Evolutionary conservation across 306 rosid genomes (phyloP).

Genomic region (Vicia faba): DNA sequence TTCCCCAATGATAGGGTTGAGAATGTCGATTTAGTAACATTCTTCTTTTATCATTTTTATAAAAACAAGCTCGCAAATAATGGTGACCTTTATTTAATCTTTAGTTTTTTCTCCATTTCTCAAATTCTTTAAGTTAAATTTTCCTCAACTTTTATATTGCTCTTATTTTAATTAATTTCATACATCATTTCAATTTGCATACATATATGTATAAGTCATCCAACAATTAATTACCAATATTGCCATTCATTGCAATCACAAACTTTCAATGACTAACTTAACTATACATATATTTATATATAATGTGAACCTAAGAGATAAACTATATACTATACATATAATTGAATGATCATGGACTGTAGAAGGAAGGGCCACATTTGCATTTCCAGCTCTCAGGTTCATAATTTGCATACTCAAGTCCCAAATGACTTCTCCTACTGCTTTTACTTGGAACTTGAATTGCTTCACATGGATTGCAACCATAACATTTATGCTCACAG

Average conservation of each 20-base stretch:
- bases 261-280: not conserved
- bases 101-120: too few relatives aligned
- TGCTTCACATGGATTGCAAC: slow-evolving; percentile 90
- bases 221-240: not conserved
- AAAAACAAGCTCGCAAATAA: too few relatives aligned
- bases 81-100: too few relatives aligned
- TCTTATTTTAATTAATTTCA: too few relatives aligned
- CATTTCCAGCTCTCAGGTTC: slow-evolving; percentile 99
- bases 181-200: too few relatives aligned
- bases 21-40: too few relatives aligned
- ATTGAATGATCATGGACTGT: slow-evolving; percentile 58
- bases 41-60: too few relatives aligned
- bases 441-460: slow-evolving; percentile 78
- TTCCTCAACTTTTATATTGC: too few relatives aligned
- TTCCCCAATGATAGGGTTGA: too few relatives aligned
- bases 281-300: too few relatives aligned
- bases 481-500: slow-evolving; percentile 88
- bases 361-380: slow-evolving; percentile 89
- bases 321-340: not conserved
- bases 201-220: not conserved
- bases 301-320: slow-evolving; percentile 17
- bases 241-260: not conserved
- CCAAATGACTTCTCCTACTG: slow-evolving; percentile 44
- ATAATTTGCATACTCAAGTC: slow-evolving; percentile 74
- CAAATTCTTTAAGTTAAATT: too few relatives aligned